A percentile compares a stretch with the other conserved stretches of the same genome.
Conservation (phyloP, 129 eudicot genomes). For the Gnaphalium uliginosum region DNA sequence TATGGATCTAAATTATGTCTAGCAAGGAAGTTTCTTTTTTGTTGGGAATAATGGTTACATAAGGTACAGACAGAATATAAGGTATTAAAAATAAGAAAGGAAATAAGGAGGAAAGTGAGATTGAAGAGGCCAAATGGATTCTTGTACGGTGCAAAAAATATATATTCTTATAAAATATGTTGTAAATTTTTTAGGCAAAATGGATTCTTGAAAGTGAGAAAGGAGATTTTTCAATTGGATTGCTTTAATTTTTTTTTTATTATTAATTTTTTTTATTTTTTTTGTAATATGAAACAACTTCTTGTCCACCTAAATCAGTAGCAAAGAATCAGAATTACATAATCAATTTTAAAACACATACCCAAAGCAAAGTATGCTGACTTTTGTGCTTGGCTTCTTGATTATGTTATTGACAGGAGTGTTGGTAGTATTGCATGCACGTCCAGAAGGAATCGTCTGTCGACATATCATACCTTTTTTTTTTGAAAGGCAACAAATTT, state of each 20-base stretch:
- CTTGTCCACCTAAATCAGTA: not conserved
- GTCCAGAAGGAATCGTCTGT: slow-evolving; percentile 78
- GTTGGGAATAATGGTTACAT: not conserved
- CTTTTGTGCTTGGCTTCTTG: not conserved
- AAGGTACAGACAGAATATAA: not conserved
- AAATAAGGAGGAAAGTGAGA: not conserved
- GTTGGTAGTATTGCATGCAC: slow-evolving; percentile 79
- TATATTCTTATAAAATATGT: too few species aligned
- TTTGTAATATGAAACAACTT: not conserved
- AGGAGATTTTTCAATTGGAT: too few species aligned
- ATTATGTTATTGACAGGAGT: slow-evolving; percentile 63
- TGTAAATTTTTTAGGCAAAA: too few species aligned
- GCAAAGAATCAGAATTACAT: not conserved
- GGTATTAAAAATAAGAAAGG: not conserved
- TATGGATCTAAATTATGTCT: not conserved
- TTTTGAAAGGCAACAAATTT: too few species aligned
- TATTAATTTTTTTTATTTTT: too few species aligned
- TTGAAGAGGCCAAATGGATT: not conserved
- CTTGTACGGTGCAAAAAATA: too few species aligned
- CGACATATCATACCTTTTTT: slow-evolving; percentile 63
- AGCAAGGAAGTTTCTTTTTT: not conserved
- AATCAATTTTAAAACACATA: not conserved
- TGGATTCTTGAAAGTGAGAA: too few species aligned
- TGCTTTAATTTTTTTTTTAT: too few species aligned
- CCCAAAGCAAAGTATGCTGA: not conserved